Base-by-base conservation (phyloP, 495 filamentous ascomycete genomes). In the Tuber magnatum region DNA sequence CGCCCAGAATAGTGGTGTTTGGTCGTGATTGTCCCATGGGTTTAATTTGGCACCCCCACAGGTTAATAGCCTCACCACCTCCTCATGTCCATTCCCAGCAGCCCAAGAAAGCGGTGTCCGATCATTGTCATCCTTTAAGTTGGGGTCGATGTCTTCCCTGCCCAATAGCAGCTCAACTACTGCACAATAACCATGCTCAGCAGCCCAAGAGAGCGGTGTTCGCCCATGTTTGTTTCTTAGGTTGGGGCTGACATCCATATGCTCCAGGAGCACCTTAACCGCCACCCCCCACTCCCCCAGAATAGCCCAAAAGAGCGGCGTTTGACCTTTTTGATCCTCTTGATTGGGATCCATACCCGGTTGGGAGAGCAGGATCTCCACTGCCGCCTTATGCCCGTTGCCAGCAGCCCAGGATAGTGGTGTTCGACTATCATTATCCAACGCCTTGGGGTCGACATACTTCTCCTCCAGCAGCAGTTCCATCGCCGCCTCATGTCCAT, bases 231-330 rank as follows among this genome's bases (percentile, higher is more conserved):
- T 32, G 4, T 61, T 32, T 32, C n/a, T 32, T 3, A 61, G 16
- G n/a, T 61, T 61, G 3, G 51, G 51, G 16, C 32, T 28, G n/a
- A 61, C 51, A 28, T 32, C n/a, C 10, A 14, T 10, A 61, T 10
- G 16, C 32, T 6, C 51, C n/a, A 89, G 82, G 68, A 89, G 79
- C 82, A 86, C 73, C 79, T 86, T 83, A 28, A 83, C 86, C 38
- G 88, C 74, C 28, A 82, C 80, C 71, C 81, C 80, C 78, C 88
- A 87, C 20, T 86, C 87, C 28, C 85, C 86, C 44, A 84, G 85
- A 74, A 85, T 86, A 24, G 88, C 87, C 87, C 86, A 87, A 81
- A 88, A 86, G 73, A 89, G 73, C 48, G 87, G 85, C 32, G 86
- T 88, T 65, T 87, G 76, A n/a, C 86, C 85, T 40, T 87, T 76